Base-by-base conservation (phyloP, 2,329 filamentous ascomycete genomes). In the Penicillium sp. region DNA sequence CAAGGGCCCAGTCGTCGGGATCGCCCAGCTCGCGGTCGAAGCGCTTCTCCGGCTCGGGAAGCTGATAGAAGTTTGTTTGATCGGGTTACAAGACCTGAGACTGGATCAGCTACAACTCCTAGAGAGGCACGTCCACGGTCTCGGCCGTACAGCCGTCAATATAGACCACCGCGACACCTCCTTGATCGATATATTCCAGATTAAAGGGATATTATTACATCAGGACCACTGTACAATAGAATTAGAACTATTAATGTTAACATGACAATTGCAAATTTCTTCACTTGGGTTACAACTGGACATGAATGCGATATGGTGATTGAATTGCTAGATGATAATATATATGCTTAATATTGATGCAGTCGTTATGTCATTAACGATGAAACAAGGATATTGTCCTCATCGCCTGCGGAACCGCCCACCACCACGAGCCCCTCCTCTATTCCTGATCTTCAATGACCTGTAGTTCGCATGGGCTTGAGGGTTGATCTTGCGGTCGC, bases 401-500 rank as follows among this genome's bases (percentile, higher is more conserved):
- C 68, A 71, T 61, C 70, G 69, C 47, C 72, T 65, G 11, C 75
- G 68, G 65, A 78, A 79, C 47, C 76, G 68, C 8, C 75, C 70
- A 54, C 68, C 66, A 24, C 71, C 72, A 57, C 72, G 72, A 10
- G 68, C 66, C 4, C 35, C 35, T 14, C 70, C 70, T 56, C 71
- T 71, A 59, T 75, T 76, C 37, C 74, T 68, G 57, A 81, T 79
- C 61, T 80, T 81, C 61, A 81, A 59, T 11, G 77, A 75, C 14
- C 78, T 70, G 57, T 79, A 81, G 60, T 81, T 81, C 16, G 78
- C 77, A 70, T 81, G 79, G 16, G 79, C 75, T 46, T 76, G 69
- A 0, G 77, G 72, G 46, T 79, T 79, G 54, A 79, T 65, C 60
- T 75, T 79, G 33, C 73, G 69, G 29, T 62, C 52, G 13, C 61